phyloP scores from a whole-genome alignment of 2,329 filamentous ascomycete genomes.

The Plectosphaerella sp. region DNA sequence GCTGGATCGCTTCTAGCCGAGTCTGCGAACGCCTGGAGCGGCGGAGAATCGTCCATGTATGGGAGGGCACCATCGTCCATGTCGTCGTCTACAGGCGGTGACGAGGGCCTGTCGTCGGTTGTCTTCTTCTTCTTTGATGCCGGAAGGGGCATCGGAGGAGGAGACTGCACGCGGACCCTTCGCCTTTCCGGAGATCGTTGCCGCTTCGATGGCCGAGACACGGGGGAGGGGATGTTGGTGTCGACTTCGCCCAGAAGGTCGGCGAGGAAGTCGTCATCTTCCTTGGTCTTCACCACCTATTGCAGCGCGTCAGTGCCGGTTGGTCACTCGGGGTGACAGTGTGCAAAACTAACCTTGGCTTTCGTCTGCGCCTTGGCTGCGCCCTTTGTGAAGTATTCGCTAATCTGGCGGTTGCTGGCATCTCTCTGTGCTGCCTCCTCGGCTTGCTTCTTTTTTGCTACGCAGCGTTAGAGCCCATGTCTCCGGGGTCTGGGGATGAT shows the following conservation, averaged over 20 bases:
- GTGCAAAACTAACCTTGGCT: constrained; percentile 60
- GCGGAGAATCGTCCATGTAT: constrained; percentile 57
- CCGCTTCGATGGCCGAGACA: constrained; percentile 54
- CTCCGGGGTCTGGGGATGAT: too few species aligned
- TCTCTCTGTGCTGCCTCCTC: constrained; percentile 82
- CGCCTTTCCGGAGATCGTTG: constrained; percentile 69
- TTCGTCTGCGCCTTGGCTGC: constrained; percentile 64
- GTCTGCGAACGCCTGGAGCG: constrained; percentile 27
- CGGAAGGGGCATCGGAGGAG: constrained; percentile 53
- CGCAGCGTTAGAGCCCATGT: background rate
- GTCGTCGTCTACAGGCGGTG: constrained; percentile 49
- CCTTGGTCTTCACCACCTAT: constrained; percentile 73
- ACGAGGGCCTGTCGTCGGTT: constrained; percentile 43
- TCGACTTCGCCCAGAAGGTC: constrained; percentile 86
- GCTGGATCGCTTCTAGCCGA: constrained; percentile 81
- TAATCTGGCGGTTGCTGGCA: constrained; percentile 86
- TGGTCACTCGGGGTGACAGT: background rate
- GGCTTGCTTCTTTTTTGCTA: constrained; percentile 82
- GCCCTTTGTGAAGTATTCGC: constrained; percentile 87
- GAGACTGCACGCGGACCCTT: constrained; percentile 76
- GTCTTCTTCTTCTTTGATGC: constrained; percentile 54
- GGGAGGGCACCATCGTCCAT: constrained; percentile 53
- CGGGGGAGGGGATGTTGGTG: constrained; percentile 56
- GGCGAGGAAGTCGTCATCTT: constrained; percentile 83
- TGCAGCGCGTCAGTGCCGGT: background rate